Evolutionary conservation across 805 yeast species (phyloP).

Genomic region (Lachancea kluyveri): DNA sequence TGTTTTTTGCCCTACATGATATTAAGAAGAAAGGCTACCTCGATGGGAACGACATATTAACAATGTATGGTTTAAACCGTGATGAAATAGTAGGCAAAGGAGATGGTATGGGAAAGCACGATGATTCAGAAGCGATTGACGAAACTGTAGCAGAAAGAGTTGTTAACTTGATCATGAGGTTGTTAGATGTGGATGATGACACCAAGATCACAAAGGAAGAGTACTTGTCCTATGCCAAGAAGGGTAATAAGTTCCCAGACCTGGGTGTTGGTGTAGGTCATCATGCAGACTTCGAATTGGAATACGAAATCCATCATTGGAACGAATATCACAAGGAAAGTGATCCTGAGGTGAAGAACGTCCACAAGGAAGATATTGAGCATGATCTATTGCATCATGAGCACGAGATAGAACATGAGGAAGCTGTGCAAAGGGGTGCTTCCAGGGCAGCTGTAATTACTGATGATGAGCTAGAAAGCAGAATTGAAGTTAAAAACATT

Average conservation of each 20-base stretch:
- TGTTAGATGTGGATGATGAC: constrained; percentile 64
- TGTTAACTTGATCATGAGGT: constrained; percentile 43
- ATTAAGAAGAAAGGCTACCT: constrained; percentile 50
- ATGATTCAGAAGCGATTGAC: constrained; percentile 54
- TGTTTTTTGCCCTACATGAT: constrained; percentile 81
- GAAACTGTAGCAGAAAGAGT: constrained; percentile 50
- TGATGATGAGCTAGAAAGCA: constrained; percentile 35
- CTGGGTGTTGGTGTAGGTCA: constrained; percentile 92
- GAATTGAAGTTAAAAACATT: constrained; percentile 32
- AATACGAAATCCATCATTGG: constrained; percentile 96
- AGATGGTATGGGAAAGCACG: constrained; percentile 81
- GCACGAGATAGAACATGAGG: constrained; percentile 69
- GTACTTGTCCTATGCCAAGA: constrained; percentile 53
- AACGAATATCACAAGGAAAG: constrained; percentile 63
- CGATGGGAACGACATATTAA: constrained; percentile 57
- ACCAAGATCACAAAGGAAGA: constrained; percentile 61
- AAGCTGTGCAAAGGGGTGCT: constrained; percentile 30
- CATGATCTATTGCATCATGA: constrained; percentile 81
- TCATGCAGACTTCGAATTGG: constrained; percentile 88
- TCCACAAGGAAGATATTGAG: constrained; percentile 85
- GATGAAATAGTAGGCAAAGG: constrained; percentile 79
- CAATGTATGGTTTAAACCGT: constrained; percentile 74
- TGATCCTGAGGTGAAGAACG: constrained; percentile 76
- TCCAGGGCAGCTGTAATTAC: constrained; percentile 32
- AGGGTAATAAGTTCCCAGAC: constrained; percentile 79